Percentiles rank a stretch among this genome's conserved stretches.
Conservation (phyloP, 305 asterid genomes). For the Fraxinus latifolia region DNA sequence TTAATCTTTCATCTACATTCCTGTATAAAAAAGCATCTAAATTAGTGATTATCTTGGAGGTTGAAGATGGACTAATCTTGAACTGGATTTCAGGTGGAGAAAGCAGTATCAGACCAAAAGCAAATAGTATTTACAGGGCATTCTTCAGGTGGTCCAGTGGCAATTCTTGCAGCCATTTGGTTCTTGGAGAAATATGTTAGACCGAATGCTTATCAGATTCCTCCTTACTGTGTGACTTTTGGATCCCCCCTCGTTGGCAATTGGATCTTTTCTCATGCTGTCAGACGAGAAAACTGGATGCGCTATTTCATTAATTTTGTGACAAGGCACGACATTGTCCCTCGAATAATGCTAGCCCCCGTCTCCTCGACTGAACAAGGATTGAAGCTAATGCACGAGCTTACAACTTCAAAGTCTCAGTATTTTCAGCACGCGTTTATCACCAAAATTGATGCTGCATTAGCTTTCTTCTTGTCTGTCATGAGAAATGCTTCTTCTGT, state of each 20-base stretch:
- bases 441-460: constrained; percentile 24
- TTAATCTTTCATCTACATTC: background rate
- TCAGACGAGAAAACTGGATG: constrained; percentile 69
- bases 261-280: constrained; percentile 64
- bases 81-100: constrained; percentile 58
- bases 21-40: constrained; percentile 6
- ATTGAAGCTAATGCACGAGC: constrained; percentile 44
- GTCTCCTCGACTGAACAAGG: constrained; percentile 45
- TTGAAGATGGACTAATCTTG: constrained; percentile 1
- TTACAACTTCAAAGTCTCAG: constrained; percentile 44
- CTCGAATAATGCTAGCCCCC: constrained; percentile 69
- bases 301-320: constrained; percentile 59
- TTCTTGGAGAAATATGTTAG: constrained; percentile 60
- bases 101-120: constrained; percentile 54
- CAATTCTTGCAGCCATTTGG: constrained; percentile 73
- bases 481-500: constrained; percentile 55
- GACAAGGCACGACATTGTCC: constrained; percentile 61
- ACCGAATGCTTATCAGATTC: constrained; percentile 19
- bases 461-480: constrained; percentile 45
- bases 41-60: constrained; percentile 1
- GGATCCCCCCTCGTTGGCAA: constrained; percentile 70
- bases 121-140: constrained; percentile 73
- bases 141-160: constrained; percentile 72
- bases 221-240: constrained; percentile 66
- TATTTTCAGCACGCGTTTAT: constrained; percentile 24